These are phyloP conservation scores for Hymenoscyphus fraxineus DNA, from an alignment of 2,329 filamentous ascomycete species.

Conservation along the genomic window DNA sequence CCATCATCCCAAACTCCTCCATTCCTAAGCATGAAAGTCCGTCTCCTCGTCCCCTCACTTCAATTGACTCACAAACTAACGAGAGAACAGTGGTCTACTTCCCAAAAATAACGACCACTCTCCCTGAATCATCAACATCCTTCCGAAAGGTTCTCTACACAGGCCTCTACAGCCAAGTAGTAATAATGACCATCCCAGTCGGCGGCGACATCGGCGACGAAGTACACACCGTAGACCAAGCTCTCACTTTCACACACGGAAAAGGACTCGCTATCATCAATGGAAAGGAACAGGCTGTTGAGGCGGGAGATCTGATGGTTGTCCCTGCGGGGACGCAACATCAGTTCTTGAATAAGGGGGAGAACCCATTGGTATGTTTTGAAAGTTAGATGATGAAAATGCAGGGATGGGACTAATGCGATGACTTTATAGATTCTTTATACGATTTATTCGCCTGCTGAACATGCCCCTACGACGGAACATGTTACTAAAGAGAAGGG, in stretches of 20 bases:
- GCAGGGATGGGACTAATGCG: neutral
- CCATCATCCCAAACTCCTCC: slow-evolving; percentile 29
- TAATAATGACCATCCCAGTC: slow-evolving; percentile 62
- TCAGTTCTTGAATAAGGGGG: slow-evolving; percentile 60
- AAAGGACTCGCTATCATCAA: slow-evolving; percentile 54
- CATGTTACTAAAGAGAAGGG: slow-evolving; percentile 62
- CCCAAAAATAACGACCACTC: slow-evolving; percentile 49
- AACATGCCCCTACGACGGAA: slow-evolving; percentile 56
- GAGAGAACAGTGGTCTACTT: slow-evolving; percentile 50
- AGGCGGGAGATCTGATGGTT: slow-evolving; percentile 42
- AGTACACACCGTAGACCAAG: slow-evolving; percentile 62
- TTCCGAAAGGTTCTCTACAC: slow-evolving; percentile 62
- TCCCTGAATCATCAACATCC: slow-evolving; percentile 51
- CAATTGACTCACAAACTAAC: neutral
- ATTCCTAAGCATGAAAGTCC: slow-evolving; percentile 46
- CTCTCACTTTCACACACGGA: slow-evolving; percentile 60
- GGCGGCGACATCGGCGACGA: slow-evolving; percentile 65
- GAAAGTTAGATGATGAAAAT: neutral
- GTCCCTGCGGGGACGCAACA: slow-evolving; percentile 64
- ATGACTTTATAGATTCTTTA: slow-evolving; percentile 45
- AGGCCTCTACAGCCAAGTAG: slow-evolving; percentile 59
- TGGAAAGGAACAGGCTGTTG: slow-evolving; percentile 51
- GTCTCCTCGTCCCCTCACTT: neutral
- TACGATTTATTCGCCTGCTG: slow-evolving; percentile 60
- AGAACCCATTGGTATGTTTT: slow-evolving; percentile 44